Conservation (phyloP, 2,329 filamentous ascomycete genomes). For the Phaeosphaeriaceae sp. region DNA sequence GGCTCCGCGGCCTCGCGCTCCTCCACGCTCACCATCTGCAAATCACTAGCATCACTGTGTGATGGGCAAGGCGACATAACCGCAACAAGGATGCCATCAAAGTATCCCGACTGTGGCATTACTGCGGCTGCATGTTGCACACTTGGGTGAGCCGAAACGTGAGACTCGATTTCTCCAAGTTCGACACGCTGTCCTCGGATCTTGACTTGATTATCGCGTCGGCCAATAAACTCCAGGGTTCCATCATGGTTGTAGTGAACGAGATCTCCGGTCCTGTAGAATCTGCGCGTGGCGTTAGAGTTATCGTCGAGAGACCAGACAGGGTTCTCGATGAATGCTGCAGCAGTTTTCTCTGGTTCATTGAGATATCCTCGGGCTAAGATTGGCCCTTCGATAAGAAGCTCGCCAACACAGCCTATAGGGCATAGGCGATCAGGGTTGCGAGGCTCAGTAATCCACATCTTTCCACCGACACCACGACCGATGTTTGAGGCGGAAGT, state of each 20-base stretch:
- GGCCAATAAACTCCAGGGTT: constrained; percentile 17
- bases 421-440: constrained; percentile 16
- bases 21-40: not conserved
- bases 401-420: constrained; percentile 47
- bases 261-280: constrained; percentile 35
- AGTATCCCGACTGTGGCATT: constrained; percentile 44
- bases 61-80: constrained; percentile 39
- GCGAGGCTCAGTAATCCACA: constrained; percentile 48
- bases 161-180: constrained; percentile 24
- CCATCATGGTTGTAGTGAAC: constrained; percentile 21
- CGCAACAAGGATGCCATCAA: constrained; percentile 49
- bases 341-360: constrained; percentile 28
- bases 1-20: constrained; percentile 1
- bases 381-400: constrained; percentile 63
- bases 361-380: constrained; percentile 37
- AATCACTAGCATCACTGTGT: constrained; percentile 25
- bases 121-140: constrained; percentile 49
- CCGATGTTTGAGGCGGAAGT: constrained; percentile 43
- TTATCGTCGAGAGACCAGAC: constrained; percentile 20
- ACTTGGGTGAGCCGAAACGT: constrained; percentile 5
- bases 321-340: constrained; percentile 37
- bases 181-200: constrained; percentile 30
- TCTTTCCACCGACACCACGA: constrained; percentile 48
- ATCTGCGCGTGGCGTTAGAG: constrained; percentile 22
- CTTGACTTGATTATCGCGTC: constrained; percentile 25